These are phyloP conservation scores for Pseudopyricularia javanii DNA, from an alignment of 2,329 filamentous ascomycete genomes.

Conservation along the genomic window DNA sequence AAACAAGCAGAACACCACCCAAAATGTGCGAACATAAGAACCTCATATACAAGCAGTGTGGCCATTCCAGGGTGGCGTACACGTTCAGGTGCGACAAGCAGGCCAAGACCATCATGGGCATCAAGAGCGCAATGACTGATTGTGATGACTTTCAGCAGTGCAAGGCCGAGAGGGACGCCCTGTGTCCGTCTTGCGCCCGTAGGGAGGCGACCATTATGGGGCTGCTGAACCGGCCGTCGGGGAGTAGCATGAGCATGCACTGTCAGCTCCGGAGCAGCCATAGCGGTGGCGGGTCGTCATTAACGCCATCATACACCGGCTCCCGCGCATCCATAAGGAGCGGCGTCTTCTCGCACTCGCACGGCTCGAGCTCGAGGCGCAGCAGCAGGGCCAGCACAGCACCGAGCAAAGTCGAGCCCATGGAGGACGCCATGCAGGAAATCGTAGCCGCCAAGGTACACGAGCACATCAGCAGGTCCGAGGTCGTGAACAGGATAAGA, in stretches of 20 bases:
- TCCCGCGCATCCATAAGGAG: background rate
- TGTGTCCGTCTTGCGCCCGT: background rate
- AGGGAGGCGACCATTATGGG: background rate
- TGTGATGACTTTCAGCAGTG: background rate
- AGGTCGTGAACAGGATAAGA: background rate
- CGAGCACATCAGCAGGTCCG: background rate
- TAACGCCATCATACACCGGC: background rate
- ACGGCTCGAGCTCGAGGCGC: too few species aligned
- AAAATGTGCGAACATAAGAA: background rate
- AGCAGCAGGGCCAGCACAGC: background rate
- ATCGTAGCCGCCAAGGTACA: background rate
- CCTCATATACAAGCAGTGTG: background rate
- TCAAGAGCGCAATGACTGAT: background rate
- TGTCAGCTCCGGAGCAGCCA: background rate
- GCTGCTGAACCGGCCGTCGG: background rate
- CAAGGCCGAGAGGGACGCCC: background rate
- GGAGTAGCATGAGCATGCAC: background rate
- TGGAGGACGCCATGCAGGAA: background rate
- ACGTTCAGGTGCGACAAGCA: background rate
- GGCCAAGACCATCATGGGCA: background rate
- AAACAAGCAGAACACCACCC: background rate
- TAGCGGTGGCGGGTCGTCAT: background rate
- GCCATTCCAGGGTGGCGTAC: background rate
- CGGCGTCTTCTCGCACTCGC: background rate
- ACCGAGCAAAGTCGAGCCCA: background rate